Conservation (phyloP, 2,329 filamentous ascomycete species). For the Colletotrichum coccodes region DNA sequence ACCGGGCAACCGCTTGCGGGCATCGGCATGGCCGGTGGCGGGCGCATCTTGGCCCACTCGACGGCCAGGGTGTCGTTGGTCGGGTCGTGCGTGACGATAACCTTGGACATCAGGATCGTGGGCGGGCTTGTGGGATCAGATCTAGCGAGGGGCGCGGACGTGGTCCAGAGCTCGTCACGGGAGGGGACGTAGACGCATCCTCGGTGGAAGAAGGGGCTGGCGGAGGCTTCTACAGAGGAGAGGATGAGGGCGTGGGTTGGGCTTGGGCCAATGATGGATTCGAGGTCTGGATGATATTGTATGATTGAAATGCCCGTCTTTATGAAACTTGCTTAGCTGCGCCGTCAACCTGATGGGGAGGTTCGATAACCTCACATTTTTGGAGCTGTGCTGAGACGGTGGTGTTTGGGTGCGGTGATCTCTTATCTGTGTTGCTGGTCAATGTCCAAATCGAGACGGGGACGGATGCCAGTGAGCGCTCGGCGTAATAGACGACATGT, state of each 20-base stretch:
- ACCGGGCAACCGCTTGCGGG: constrained; percentile 49
- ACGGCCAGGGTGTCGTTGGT: constrained; percentile 42
- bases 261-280: constrained; percentile 43
- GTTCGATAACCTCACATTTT: background rate
- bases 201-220: constrained; percentile 57
- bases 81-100: constrained; percentile 44
- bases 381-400: background rate
- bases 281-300: constrained; percentile 49
- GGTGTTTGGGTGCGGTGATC: constrained; percentile 5
- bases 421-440: constrained; percentile 11
- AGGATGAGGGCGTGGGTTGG: constrained; percentile 53
- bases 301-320: constrained; percentile 42
- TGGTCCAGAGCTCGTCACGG: constrained; percentile 55
- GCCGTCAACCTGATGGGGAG: no score
- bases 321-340: background rate
- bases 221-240: constrained; percentile 49
- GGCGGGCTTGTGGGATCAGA: constrained; percentile 49
- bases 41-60: constrained; percentile 53
- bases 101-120: constrained; percentile 55
- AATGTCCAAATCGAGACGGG: background rate
- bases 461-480: background rate
- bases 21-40: constrained; percentile 55
- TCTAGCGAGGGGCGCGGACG: constrained; percentile 54
- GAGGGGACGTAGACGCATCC: constrained; percentile 53
- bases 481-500: background rate